Percentiles rank a stretch among this genome's conserved stretches.
These are phyloP conservation scores for Pseudogymnoascus sp. DNA, from an alignment of 2,329 filamentous ascomycete species.

Conservation along the genomic window DNA sequence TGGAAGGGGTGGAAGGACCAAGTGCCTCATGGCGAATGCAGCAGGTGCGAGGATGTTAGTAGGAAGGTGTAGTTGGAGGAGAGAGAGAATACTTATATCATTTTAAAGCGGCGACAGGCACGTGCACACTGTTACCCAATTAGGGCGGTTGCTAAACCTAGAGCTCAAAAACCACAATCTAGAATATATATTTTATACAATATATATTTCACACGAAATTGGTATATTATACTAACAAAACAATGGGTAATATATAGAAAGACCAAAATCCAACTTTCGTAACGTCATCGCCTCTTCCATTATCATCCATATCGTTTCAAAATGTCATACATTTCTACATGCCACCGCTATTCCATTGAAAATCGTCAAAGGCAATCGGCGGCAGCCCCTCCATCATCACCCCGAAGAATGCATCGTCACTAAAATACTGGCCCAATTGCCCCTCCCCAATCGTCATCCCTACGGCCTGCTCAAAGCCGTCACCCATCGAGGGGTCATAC, in stretches of 20 bases:
- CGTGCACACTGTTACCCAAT: no score
- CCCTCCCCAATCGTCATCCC: constrained; percentile 26
- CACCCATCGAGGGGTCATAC: constrained; percentile 24
- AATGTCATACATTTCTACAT: background rate
- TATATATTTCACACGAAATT: background rate
- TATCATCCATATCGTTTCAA: background rate
- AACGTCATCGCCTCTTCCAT: background rate
- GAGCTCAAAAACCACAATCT: no score
- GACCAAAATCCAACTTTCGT: background rate
- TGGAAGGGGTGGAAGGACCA: no score
- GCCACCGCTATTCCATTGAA: background rate
- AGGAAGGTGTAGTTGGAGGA: no score
- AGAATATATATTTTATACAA: background rate
- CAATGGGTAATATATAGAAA: background rate
- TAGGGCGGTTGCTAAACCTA: no score
- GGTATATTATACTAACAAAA: background rate
- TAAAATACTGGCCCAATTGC: constrained; percentile 25
- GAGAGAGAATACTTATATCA: no score
- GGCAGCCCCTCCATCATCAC: constrained; percentile 19
- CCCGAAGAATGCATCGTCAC: constrained; percentile 25
- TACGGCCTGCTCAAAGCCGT: constrained; percentile 28
- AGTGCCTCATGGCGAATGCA: no score
- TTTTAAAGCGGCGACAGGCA: no score
- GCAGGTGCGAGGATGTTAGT: no score
- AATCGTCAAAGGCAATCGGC: background rate